Evolutionary conservation across 345 rosid species (phyloP), one percentile per base, ranked within the genome.

Genomic region (Eucalyptus polyanthemos): DNA sequence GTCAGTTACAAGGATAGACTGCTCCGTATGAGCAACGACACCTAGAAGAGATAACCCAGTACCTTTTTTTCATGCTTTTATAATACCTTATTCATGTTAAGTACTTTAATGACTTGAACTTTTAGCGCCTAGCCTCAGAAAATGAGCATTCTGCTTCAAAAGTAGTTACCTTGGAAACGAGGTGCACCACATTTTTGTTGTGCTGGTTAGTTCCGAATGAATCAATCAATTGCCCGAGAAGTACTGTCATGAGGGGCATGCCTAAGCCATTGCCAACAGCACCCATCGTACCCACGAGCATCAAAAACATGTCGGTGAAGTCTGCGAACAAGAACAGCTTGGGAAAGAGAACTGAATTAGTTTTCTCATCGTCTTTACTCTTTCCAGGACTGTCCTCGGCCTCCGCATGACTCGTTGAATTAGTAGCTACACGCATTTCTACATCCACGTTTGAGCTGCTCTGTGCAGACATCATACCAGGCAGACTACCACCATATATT

Each of bases 321-420:
- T 96, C 97, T 44, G 98, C 97, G 90, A 97, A 97, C 3, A 94
- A 90, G 90, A 97, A 97, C 42, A 97, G 94, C 93, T 96, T 96
- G 90, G 91, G 91, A 89, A 96, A 96, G 3, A 98, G 95, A 87
- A 97, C 97, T 40, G 95, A 90, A 51, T 93, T 90, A 9, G 89
- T 87, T 89, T 94, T 94, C 94, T 93, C 95, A 27, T 94, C 89
- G 24, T 91, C 94, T 87, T 94, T 92, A 50, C 76, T 88, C 91
- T 93, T 92, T 87, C 80, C 93, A 6, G 81, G 72, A 50, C 90
- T 89, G 86, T 53, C 88, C n/a, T 50, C 80, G 21, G 90, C 89
- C 37, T 90, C 94, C 72, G 86, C 90, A 76, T 76, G 47, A 76
- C 47, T 76, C 29, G 47, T 76, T 4, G 47, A 2, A 76, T 40